These are phyloP conservation scores for Pestalotiopsis sp. DNA, from an alignment of 2,329 filamentous ascomycete genomes.

Conservation along the genomic window DNA sequence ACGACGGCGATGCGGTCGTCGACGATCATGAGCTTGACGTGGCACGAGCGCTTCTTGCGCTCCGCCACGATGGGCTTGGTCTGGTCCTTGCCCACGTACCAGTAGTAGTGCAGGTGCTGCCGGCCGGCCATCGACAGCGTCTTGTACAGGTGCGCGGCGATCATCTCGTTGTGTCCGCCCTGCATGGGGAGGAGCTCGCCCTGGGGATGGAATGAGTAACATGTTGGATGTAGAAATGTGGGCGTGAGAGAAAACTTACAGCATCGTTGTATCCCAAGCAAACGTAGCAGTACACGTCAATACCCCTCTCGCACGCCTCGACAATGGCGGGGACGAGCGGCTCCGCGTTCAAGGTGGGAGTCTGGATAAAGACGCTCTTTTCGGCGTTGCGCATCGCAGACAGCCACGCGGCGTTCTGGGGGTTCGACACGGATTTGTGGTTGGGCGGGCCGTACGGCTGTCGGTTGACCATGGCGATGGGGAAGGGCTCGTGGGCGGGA, in stretches of 20 bases:
- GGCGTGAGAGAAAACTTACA: slow-evolving; percentile 33
- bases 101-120: slow-evolving; percentile 61
- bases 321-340: slow-evolving; percentile 66
- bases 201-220: slow-evolving; percentile 26
- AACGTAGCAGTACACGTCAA: slow-evolving; percentile 71
- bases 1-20: slow-evolving; percentile 71
- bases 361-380: slow-evolving; percentile 73
- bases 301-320: slow-evolving; percentile 66
- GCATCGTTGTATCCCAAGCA: slow-evolving; percentile 81
- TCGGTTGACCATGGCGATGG: slow-evolving; percentile 73
- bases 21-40: slow-evolving; percentile 77
- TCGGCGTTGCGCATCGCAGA: slow-evolving; percentile 68
- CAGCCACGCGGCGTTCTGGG: slow-evolving; percentile 77
- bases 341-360: slow-evolving; percentile 75
- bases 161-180: slow-evolving; percentile 76
- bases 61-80: slow-evolving; percentile 66
- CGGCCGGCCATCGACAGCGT: slow-evolving; percentile 52
- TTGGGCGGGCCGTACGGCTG: slow-evolving; percentile 68
- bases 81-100: slow-evolving; percentile 78
- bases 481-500: slow-evolving; percentile 56
- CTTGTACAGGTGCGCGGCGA: slow-evolving; percentile 61
- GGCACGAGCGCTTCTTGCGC: slow-evolving; percentile 69
- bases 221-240: neutral
- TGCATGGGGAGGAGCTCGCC: slow-evolving; percentile 77
- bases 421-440: slow-evolving; percentile 62